Evolutionary conservation across 2,329 filamentous ascomycete species (phyloP).

Genomic region (Botryosphaeria dothidea): DNA sequence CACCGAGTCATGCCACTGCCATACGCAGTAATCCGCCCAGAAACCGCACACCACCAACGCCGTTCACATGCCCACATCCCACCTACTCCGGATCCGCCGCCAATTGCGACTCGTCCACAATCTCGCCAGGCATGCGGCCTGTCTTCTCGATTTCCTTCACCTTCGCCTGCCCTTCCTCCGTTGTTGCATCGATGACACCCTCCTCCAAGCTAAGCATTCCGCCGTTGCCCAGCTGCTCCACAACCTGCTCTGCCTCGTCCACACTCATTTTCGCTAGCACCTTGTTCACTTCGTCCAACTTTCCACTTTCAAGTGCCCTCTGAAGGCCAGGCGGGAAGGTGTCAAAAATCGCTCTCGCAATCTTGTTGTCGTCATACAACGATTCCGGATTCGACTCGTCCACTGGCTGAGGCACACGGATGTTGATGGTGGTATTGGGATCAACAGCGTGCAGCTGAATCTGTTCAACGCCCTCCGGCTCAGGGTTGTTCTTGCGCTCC

Average conservation of each 20-base stretch:
- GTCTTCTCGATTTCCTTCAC: slow-evolving; percentile 66
- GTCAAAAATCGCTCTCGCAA: slow-evolving; percentile 78
- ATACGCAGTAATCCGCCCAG: not conserved
- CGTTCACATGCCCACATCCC: not conserved
- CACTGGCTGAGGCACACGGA: slow-evolving; percentile 71
- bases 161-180: slow-evolving; percentile 77
- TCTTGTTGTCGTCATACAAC: slow-evolving; percentile 53
- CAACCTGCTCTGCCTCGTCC: slow-evolving; percentile 81
- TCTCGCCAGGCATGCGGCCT: slow-evolving; percentile 36
- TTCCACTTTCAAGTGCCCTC: slow-evolving; percentile 83
- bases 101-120: slow-evolving; percentile 24
- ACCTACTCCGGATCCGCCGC: slow-evolving; percentile 16
- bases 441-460: slow-evolving; percentile 97
- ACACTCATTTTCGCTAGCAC: slow-evolving; percentile 87
- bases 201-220: slow-evolving; percentile 90
- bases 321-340: slow-evolving; percentile 79
- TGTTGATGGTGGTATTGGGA: slow-evolving; percentile 83
- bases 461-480: slow-evolving; percentile 76
- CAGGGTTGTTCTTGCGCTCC: slow-evolving; percentile 52
- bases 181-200: slow-evolving; percentile 93
- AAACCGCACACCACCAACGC: not conserved
- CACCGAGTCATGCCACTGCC: not conserved
- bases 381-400: slow-evolving; percentile 23
- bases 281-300: slow-evolving; percentile 83
- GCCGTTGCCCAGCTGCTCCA: slow-evolving; percentile 77